Conservation (phyloP, 2,329 filamentous ascomycete genomes). For the Sarocladiaceae sp. region DNA sequence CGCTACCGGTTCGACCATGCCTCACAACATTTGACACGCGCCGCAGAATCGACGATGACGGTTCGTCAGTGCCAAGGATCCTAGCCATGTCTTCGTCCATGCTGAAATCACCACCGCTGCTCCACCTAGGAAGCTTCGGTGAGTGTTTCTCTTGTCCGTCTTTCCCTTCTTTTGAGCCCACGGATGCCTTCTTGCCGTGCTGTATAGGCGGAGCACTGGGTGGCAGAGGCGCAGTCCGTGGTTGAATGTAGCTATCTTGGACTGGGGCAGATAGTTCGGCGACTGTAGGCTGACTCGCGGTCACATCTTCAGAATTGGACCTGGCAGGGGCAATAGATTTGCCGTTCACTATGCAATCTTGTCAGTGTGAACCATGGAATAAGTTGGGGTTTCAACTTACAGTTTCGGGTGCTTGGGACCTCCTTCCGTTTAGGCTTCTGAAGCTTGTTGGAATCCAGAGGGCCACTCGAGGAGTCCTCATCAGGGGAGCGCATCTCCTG, state of each 20-base stretch:
- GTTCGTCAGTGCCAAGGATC: slow-evolving; percentile 74
- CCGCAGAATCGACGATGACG: slow-evolving; percentile 73
- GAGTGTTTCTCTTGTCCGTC: slow-evolving; percentile 40
- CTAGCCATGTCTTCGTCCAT: slow-evolving; percentile 95
- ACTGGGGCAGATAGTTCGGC: slow-evolving; percentile 23
- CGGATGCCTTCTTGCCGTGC: slow-evolving; percentile 43
- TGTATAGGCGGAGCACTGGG: slow-evolving; percentile 30
- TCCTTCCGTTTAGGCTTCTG: slow-evolving; percentile 60
- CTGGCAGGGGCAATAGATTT: slow-evolving; percentile 15
- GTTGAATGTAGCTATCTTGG: slow-evolving; percentile 48
- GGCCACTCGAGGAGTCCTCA: neutral
- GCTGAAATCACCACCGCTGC: slow-evolving; percentile 79
- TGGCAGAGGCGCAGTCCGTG: slow-evolving; percentile 51
- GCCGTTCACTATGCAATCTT: slow-evolving; percentile 29
- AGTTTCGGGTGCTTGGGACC: slow-evolving; percentile 39
- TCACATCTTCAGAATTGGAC: neutral
- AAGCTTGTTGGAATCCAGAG: neutral
- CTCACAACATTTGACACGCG: slow-evolving; percentile 91
- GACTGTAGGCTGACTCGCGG: slow-evolving; percentile 21
- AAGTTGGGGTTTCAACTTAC: slow-evolving; percentile 27
- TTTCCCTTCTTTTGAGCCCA: slow-evolving; percentile 34
- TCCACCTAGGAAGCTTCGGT: slow-evolving; percentile 69
- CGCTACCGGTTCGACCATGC: slow-evolving; percentile 85
- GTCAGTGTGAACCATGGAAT: slow-evolving; percentile 14
- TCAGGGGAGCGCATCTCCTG: slow-evolving; percentile 22